Percentiles rank a stretch among this genome's conserved stretches.
These are phyloP conservation scores for Talaromyces adpressus DNA, from an alignment of 495 filamentous ascomycete genomes.

Conservation along the genomic window DNA sequence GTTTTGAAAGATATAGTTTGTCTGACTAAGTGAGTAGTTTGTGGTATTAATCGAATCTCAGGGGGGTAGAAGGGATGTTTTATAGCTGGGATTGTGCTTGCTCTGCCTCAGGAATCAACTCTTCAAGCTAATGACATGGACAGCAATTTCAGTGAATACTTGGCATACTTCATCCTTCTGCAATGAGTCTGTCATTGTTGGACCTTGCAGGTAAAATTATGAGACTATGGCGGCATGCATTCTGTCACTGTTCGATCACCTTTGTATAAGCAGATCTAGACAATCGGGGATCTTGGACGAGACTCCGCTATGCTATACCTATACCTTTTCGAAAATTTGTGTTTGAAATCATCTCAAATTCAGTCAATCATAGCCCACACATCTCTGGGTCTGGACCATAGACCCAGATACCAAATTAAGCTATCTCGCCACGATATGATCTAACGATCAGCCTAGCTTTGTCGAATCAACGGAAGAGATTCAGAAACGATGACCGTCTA, in stretches of 20 bases:
- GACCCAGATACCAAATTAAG: neutral
- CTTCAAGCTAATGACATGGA: neutral
- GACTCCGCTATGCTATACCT: too few species aligned
- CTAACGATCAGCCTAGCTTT: neutral
- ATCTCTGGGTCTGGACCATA: neutral
- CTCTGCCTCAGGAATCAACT: neutral
- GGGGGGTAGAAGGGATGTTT: neutral
- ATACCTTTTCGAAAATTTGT: too few species aligned
- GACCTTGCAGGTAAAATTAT: neutral
- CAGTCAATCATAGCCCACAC: neutral
- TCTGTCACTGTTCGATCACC: constrained; percentile 1
- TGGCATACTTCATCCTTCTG: neutral
- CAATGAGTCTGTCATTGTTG: neutral
- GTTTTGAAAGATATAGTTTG: neutral
- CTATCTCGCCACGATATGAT: neutral
- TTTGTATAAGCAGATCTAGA: neutral
- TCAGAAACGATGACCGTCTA: neutral
- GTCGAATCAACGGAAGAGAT: neutral
- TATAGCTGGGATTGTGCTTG: neutral
- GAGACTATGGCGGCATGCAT: neutral
- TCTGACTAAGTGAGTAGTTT: neutral
- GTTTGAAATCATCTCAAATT: neutral
- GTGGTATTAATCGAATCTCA: neutral
- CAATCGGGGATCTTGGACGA: too few species aligned
- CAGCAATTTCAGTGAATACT: neutral